Evolutionary conservation across 2,329 filamentous ascomycete species (phyloP).

Genomic region (Microdochium trichocladiopsis): DNA sequence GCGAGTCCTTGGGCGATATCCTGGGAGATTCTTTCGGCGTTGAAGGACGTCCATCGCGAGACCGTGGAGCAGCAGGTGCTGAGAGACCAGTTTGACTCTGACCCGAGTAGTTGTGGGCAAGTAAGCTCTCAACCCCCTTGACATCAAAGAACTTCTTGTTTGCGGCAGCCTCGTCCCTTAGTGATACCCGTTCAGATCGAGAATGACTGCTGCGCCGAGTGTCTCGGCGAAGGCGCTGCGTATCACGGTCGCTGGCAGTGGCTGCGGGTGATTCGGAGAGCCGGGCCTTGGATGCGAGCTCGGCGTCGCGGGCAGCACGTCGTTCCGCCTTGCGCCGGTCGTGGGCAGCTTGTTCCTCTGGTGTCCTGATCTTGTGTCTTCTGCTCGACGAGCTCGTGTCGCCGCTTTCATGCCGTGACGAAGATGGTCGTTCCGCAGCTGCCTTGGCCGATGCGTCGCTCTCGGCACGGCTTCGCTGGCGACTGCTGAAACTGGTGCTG

Average conservation of each 20-base stretch:
- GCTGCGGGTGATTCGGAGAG: conserved; percentile 15
- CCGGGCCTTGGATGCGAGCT: conserved; percentile 23
- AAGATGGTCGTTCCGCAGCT: conserved; percentile 28
- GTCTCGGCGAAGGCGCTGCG: conserved; percentile 27
- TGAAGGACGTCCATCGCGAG: conserved; percentile 3
- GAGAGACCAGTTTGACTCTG: conserved; percentile 7
- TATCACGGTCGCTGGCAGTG: conserved; percentile 3
- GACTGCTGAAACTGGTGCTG: conserved; percentile 26
- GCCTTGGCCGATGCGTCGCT: conserved; percentile 15
- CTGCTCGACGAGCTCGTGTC: conserved; percentile 18
- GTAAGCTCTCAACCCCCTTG: conserved; percentile 27
- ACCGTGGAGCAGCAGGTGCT: not conserved
- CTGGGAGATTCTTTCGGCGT: conserved; percentile 10
- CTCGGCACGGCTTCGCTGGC: conserved; percentile 18
- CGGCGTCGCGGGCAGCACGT: conserved; percentile 21
- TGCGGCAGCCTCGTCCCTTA: conserved; percentile 18
- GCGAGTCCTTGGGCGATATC: conserved; percentile 5
- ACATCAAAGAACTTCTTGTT: conserved; percentile 34
- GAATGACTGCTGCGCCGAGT: conserved; percentile 31
- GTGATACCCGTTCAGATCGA: conserved; percentile 18
- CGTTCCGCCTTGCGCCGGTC: conserved; percentile 43
- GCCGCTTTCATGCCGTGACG: conserved; percentile 31
- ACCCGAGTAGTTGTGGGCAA: conserved; percentile 10
- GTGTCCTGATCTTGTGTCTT: conserved; percentile 26
- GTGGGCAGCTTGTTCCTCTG: conserved; percentile 42